phyloP scores from a whole-genome alignment of 768 basidiomycete genomes.

The Tricholoma sp. region DNA sequence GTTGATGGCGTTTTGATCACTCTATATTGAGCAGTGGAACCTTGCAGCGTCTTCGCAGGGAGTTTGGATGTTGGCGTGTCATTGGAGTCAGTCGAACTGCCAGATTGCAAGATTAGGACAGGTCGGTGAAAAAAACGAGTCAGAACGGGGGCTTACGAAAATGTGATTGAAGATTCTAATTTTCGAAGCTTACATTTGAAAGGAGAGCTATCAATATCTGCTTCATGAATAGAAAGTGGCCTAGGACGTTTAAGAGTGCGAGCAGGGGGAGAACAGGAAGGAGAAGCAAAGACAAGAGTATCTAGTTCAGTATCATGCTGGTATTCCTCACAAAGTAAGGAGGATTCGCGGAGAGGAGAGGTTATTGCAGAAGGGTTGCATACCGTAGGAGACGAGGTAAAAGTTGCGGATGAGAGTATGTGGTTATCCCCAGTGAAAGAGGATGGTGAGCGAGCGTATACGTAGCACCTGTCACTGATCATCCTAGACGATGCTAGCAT shows the following conservation, averaged over 20 bases:
- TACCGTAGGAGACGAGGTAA: background rate
- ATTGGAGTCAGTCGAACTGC: background rate
- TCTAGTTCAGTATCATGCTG: background rate
- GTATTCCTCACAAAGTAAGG: background rate
- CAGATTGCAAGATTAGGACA: background rate
- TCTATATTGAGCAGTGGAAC: too few species aligned
- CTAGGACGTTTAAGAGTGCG: background rate
- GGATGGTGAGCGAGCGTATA: background rate
- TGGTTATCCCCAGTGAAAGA: background rate
- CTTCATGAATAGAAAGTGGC: background rate
- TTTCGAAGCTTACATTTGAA: background rate
- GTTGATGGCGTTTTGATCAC: too few species aligned
- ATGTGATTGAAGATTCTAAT: background rate
- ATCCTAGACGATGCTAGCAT: background rate
- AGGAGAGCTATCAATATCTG: background rate
- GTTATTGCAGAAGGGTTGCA: background rate
- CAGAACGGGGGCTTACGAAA: background rate
- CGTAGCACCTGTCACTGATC: background rate
- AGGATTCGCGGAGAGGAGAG: background rate
- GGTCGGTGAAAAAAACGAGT: background rate
- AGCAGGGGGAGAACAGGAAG: background rate
- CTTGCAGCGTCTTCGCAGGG: background rate
- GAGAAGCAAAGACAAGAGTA: slow-evolving; percentile 1
- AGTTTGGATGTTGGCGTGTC: background rate
- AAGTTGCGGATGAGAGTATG: background rate